Evolutionary conservation across 179 eudicot species (phyloP), one percentile per base, ranked within the genome.

Genomic region (Spinacia oleracea): DNA sequence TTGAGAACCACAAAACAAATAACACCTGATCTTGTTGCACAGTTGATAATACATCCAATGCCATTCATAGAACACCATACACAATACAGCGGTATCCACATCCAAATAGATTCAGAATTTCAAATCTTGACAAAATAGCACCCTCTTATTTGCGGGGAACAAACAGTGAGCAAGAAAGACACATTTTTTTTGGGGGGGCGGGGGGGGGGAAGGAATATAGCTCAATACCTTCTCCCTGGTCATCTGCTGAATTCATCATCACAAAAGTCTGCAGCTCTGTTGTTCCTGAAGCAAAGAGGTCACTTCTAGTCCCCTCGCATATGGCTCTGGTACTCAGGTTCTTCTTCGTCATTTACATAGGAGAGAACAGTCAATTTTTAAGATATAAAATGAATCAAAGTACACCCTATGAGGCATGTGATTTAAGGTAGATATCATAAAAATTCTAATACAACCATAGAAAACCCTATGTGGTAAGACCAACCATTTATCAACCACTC

Each of bases 341-440:
- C 75, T 83, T 87, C 78, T 76, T 80, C 90, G 85, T 87, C 76
- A 81, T 77, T 56, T 64, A 48, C 46, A 45, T 72, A 72, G 60
- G 25, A 5, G 9, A 29, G 7, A 20, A 31, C 9, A 3, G 20
- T 63, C 74, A 80, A 25, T 31, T 48, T 65, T 20, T 38, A 46
- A 66, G 60, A 60, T 27, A 56, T 68, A 23, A 58, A 73, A 76
- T 35, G 12, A 68, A 75, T 70, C 69, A 74, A 50, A 46, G 8
- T 23, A 77, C 29, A 71, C 64, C 63, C 59, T 35, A 15, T 63
- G 25, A 73, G 46, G 59, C 79, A 58, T 40, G 31, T 46, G 40
- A 38, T 63, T 65, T 46, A 29, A 25, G 70, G 77, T 10, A 48
- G 53, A 48, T 48, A 14, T 48, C 38, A 27, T 4, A 25, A 8